Evolutionary conservation across 805 yeast genomes (phyloP), one percentile per base, ranked within the genome.

Genomic region (Jamesozyma lodderae): DNA sequence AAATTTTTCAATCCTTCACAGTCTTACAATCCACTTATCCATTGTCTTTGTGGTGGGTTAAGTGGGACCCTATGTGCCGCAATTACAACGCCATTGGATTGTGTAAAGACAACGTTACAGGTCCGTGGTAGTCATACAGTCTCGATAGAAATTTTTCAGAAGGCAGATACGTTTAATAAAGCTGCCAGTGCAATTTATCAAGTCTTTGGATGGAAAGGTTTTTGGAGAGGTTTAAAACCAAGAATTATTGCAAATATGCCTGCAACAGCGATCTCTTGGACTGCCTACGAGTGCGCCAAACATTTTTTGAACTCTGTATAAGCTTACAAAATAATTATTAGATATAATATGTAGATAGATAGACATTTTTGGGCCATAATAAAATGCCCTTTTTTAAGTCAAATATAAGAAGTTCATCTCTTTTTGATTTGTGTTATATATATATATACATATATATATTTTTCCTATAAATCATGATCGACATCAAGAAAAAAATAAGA

Each of bases 261-360:
- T n/a, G 79, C 94, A 32, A 90, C 98, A 4, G 97, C 97, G 15
- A 88, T 92, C 44, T 80, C 95, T 46, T 92, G 98, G 98, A 90
- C 97, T 1, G 86, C 95, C 19, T 92, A 92, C 62, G 98, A 92
- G 61, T 85, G 90, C 92, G 97, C 96, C 33, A 92, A 92, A 42
- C 68, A 66, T 45, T 63, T 64, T 47, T 44, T 66, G 11, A 33
- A 26, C 15, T 26, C 10, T 16, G 29, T 26, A 6, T 26, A 26
- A n/a, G 13, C 29, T n/a, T n/a, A n/a, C n/a, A n/a, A n/a, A n/a
- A n/a, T n/a, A n/a, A n/a, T n/a, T n/a, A n/a, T n/a, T n/a, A n/a
- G n/a, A n/a, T n/a, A n/a, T n/a, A n/a, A n/a, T n/a, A n/a, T n/a
- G n/a, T n/a, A n/a, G n/a, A n/a, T n/a, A n/a, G n/a, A n/a, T n/a